Conservation (phyloP, 768 basidiomycete genomes). For the Pulveroboletus sp. region DNA sequence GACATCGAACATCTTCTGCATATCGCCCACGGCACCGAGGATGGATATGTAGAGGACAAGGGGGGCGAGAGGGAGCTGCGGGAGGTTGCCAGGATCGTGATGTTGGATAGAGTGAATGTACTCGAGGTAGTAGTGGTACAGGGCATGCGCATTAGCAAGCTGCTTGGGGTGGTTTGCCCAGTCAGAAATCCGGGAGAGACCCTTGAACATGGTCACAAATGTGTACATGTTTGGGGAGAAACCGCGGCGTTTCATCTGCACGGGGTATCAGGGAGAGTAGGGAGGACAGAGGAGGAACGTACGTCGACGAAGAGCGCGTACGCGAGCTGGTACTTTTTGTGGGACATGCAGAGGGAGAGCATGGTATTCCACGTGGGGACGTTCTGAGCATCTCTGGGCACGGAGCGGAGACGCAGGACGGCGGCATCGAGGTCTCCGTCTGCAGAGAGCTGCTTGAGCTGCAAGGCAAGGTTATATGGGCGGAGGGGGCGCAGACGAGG, state of each 20-base stretch:
- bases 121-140: conserved; percentile 55
- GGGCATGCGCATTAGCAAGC: conserved; percentile 51
- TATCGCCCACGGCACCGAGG: conserved; percentile 53
- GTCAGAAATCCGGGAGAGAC: conserved; percentile 54
- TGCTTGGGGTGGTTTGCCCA: conserved; percentile 60
- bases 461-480: conserved; percentile 56
- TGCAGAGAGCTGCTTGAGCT: conserved; percentile 55
- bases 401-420: conserved; percentile 57
- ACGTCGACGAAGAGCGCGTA: conserved; percentile 72
- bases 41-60: conserved; percentile 61
- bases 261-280: conserved; percentile 6
- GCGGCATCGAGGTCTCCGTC: conserved; percentile 57
- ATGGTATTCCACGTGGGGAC: conserved; percentile 75
- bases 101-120: conserved; percentile 47
- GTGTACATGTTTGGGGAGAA: conserved; percentile 65
- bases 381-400: conserved; percentile 73
- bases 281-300: conserved; percentile 19
- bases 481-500: conserved; percentile 40
- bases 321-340: conserved; percentile 50
- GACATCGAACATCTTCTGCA: conserved; percentile 71
- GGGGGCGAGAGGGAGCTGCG: conserved; percentile 45
- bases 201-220: conserved; percentile 64
- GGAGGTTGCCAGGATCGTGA: conserved; percentile 40
- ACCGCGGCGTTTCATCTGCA: conserved; percentile 81
- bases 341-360: conserved; percentile 60